A percentile compares a stretch with the other conserved stretches of the same genome.
phyloP scores from a whole-genome alignment of 768 basidiomycete species.

The Naganishia kalamii region DNA sequence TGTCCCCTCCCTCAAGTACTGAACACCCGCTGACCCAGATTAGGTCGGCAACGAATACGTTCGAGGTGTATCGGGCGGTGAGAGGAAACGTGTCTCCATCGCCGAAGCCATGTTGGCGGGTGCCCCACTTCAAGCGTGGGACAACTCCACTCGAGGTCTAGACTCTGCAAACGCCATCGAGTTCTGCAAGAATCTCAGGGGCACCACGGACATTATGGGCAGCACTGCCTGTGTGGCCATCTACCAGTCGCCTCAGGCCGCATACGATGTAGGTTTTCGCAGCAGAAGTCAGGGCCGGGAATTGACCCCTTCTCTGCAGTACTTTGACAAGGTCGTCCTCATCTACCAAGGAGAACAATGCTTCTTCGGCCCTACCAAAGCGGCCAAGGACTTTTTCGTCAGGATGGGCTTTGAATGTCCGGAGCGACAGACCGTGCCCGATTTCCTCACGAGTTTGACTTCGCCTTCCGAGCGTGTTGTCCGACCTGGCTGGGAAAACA shows the following conservation, averaged over 20 bases:
- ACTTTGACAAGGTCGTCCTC: slow-evolving; percentile 53
- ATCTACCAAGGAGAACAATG: slow-evolving; percentile 53
- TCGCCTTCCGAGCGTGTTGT: slow-evolving; percentile 80
- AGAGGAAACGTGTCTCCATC: slow-evolving; percentile 69
- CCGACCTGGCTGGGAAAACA: slow-evolving; percentile 56
- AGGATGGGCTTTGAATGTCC: slow-evolving; percentile 52
- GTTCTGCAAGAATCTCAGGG: slow-evolving; percentile 50
- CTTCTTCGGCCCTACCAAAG: slow-evolving; percentile 50
- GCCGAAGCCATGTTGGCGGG: slow-evolving; percentile 69
- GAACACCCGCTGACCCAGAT: background rate
- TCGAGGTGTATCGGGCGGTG: slow-evolving; percentile 52
- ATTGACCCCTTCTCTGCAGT: slow-evolving; percentile 9
- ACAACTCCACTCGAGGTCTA: slow-evolving; percentile 52
- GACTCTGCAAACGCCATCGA: slow-evolving; percentile 51
- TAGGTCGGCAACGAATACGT: slow-evolving; percentile 67
- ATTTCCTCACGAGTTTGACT: slow-evolving; percentile 54
- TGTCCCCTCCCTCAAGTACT: background rate
- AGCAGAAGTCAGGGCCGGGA: too few relatives aligned
- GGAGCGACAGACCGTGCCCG: slow-evolving; percentile 52
- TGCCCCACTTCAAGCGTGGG: slow-evolving; percentile 64
- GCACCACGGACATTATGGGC: slow-evolving; percentile 49
- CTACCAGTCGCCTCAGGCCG: slow-evolving; percentile 50
- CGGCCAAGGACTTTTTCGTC: slow-evolving; percentile 51
- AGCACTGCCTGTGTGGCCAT: slow-evolving; percentile 51
- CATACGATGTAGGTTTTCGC: slow-evolving; percentile 45